Evolutionary conservation across 2,329 filamentous ascomycete genomes (phyloP).

Genomic region (Phialemonium atrogriseum): DNA sequence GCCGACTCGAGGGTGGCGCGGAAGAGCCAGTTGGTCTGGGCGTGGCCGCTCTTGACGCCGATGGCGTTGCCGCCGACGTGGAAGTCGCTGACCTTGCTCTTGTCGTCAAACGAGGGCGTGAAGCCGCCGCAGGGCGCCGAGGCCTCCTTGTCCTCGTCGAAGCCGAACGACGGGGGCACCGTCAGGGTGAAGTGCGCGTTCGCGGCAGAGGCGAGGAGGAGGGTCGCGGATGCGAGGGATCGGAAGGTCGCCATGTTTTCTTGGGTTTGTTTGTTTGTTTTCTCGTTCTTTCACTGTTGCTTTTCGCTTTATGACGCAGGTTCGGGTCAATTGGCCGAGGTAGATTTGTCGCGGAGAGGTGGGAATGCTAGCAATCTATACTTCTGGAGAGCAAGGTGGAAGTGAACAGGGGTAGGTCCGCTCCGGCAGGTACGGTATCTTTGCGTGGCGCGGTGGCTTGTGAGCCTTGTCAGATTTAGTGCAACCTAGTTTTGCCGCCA

Average conservation of each 20-base stretch:
- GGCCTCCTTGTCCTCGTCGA: slow-evolving; percentile 36
- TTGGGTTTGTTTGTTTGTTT: too few relatives aligned
- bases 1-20: slow-evolving; percentile 45
- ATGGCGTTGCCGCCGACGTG: slow-evolving; percentile 49
- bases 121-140: slow-evolving; percentile 47
- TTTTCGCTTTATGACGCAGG: background rate
- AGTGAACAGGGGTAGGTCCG: too few relatives aligned
- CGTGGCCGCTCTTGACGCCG: slow-evolving; percentile 38
- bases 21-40: slow-evolving; percentile 47
- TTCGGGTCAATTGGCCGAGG: too few relatives aligned
- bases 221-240: slow-evolving; percentile 21
- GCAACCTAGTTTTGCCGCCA: too few relatives aligned
- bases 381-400: too few relatives aligned
- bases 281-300: too few relatives aligned
- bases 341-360: too few relatives aligned
- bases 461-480: too few relatives aligned
- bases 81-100: slow-evolving; percentile 36
- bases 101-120: slow-evolving; percentile 30
- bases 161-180: slow-evolving; percentile 37
- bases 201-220: slow-evolving; percentile 30
- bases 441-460: too few relatives aligned
- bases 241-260: slow-evolving; percentile 30
- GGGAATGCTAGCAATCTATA: too few relatives aligned
- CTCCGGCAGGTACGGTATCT: too few relatives aligned
- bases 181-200: slow-evolving; percentile 47